Base-by-base conservation (phyloP, 768 basidiomycete genomes). In the Kwoniella bestiolae region DNA sequence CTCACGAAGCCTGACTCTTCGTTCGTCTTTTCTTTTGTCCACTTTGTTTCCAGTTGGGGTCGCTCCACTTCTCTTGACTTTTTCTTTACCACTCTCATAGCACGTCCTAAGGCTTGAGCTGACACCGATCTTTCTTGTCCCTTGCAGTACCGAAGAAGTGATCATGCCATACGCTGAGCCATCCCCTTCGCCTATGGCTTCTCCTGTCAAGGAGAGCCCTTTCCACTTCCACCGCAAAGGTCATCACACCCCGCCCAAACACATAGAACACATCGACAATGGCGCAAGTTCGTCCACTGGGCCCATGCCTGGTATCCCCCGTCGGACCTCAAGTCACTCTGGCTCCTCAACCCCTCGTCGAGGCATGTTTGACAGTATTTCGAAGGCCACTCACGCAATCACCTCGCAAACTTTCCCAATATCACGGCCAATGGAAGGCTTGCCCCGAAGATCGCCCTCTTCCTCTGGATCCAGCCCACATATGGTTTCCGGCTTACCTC, bases 81-180 rank as follows among this genome's bases (percentile, higher is more conserved):
- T 41, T 8, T 18, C 38, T 18, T 29, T 16, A 45, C 41, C 28
- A 6, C 34, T 23, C 14, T 21, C 18, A 11, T 11, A n/a, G 32
- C n/a, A n/a, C 46, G 14, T 2, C 14, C 18, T 29, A 21, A 60
- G 18, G 49, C 23, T 21, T 26, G 21, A 14, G 44, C 65, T 66
- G 50, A 53, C 56, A 21, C 25, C 25, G 21, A 3, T 56, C 16
- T 50, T 44, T 45, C 21, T 26, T 21, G 8, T n/a, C 31, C 8
- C n/a, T n/a, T n/a, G n/a, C 18, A 59, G 58, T n/a, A 44, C 52
- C 21, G 32, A 26, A 53, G 21, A 52, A 26, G 14, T 45, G 59
- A 68, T 35, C 44, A 80, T 80, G 79, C 79, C 79, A 23, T 80
- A 80, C 75, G 69, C 77, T 23, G 72, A 73, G 44, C 79, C 79